These are phyloP conservation scores for Leccinum boreale DNA, from an alignment of 768 basidiomycete species.

Conservation along the genomic window DNA sequence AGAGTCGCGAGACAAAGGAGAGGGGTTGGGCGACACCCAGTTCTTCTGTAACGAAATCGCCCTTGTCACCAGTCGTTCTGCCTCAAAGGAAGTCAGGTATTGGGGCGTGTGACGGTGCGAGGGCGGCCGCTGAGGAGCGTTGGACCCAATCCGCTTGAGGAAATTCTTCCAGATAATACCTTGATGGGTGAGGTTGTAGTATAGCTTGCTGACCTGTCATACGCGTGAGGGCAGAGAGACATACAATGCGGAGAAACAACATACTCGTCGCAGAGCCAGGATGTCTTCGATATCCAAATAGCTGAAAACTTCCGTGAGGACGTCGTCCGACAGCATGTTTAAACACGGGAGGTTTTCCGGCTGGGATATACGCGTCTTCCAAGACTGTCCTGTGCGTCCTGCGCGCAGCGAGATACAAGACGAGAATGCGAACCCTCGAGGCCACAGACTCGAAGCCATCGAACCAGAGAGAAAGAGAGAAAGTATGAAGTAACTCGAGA, in stretches of 20 bases:
- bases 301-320: slow-evolving; percentile 37
- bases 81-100: slow-evolving; percentile 35
- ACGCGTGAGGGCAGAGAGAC: not conserved
- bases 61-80: slow-evolving; percentile 58
- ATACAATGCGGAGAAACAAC: slow-evolving; percentile 5
- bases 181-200: slow-evolving; percentile 63
- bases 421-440: slow-evolving; percentile 17
- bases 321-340: slow-evolving; percentile 35
- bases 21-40: slow-evolving; percentile 46
- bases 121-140: slow-evolving; percentile 59
- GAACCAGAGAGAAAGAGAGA: slow-evolving; percentile 5
- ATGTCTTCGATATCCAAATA: slow-evolving; percentile 38
- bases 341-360: slow-evolving; percentile 26
- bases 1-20: slow-evolving; percentile 21
- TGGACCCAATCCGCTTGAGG: slow-evolving; percentile 50
- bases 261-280: slow-evolving; percentile 35
- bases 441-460: slow-evolving; percentile 27
- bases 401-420: slow-evolving; percentile 15
- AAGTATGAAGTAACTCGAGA: not conserved
- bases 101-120: slow-evolving; percentile 43
- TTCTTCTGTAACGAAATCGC: slow-evolving; percentile 59
- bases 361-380: slow-evolving; percentile 25
- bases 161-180: slow-evolving; percentile 69
- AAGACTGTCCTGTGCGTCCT: slow-evolving; percentile 17
- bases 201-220: slow-evolving; percentile 52